These are phyloP conservation scores for Corynespora cassiicola DNA, from an alignment of 2,329 filamentous ascomycete genomes.

Conservation along the genomic window DNA sequence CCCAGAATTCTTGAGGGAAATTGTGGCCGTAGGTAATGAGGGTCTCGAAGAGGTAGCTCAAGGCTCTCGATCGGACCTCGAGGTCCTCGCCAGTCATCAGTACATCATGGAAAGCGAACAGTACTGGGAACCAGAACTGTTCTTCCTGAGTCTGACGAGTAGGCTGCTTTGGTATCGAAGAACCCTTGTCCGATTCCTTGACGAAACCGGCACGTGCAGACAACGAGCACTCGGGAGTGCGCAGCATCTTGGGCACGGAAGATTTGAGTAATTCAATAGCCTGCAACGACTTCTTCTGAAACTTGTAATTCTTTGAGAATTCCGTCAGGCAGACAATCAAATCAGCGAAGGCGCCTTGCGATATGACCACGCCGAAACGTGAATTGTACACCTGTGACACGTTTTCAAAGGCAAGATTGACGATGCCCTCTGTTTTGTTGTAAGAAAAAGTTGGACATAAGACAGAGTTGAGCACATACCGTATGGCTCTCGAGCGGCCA, in stretches of 20 bases:
- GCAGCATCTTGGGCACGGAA: slow-evolving; percentile 92
- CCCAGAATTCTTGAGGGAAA: slow-evolving; percentile 96
- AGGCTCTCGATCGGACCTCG: slow-evolving; percentile 85
- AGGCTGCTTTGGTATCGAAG: slow-evolving; percentile 65
- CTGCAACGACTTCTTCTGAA: slow-evolving; percentile 97
- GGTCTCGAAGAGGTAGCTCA: slow-evolving; percentile 97
- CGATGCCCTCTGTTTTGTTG: slow-evolving; percentile 77
- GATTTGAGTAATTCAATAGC: slow-evolving; percentile 95
- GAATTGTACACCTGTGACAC: slow-evolving; percentile 95
- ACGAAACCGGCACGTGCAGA: slow-evolving; percentile 68
- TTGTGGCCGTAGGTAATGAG: slow-evolving; percentile 88
- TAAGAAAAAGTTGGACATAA: slow-evolving; percentile 16
- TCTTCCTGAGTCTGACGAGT: slow-evolving; percentile 90
- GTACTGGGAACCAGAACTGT: slow-evolving; percentile 97
- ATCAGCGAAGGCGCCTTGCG: slow-evolving; percentile 95
- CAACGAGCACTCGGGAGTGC: slow-evolving; percentile 91
- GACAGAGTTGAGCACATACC: slow-evolving; percentile 49
- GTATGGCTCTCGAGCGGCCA: slow-evolving; percentile 90
- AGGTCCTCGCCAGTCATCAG: slow-evolving; percentile 99
- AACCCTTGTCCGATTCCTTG: slow-evolving; percentile 55
- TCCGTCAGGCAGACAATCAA: slow-evolving; percentile 95
- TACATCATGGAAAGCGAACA: slow-evolving; percentile 98
- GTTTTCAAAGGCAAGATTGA: slow-evolving; percentile 96
- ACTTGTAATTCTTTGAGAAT: slow-evolving; percentile 98
- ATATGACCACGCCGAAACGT: slow-evolving; percentile 93